These are phyloP conservation scores for Jaenimonas drosophilae DNA, from an alignment of 208 protist genomes.

Conservation along the genomic window DNA sequence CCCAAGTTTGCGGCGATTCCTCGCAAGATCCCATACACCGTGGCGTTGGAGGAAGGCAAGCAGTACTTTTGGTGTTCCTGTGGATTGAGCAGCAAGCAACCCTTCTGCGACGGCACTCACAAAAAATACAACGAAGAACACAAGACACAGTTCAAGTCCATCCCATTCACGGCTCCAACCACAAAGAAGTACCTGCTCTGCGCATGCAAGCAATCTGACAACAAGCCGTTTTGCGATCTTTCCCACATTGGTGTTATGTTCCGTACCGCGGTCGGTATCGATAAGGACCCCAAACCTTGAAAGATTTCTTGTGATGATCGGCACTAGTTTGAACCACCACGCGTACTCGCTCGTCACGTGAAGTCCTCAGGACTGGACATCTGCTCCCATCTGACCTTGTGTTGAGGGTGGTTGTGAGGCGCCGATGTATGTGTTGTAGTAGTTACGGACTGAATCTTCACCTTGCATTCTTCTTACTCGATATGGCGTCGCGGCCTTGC, in stretches of 20 bases:
- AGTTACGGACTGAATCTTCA: no score
- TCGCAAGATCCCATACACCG: conserved; percentile 34
- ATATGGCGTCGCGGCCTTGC: not conserved
- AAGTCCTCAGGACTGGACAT: no score
- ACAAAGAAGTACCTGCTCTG: conserved; percentile 54
- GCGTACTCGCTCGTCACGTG: no score
- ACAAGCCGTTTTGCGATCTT: conserved; percentile 54
- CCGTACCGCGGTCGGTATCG: conserved; percentile 37
- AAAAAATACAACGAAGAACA: conserved; percentile 56
- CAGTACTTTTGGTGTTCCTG: conserved; percentile 82
- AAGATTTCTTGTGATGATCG: not conserved
- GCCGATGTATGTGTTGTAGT: conserved; percentile 2
- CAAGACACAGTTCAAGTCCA: conserved; percentile 44
- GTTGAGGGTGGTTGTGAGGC: no score
- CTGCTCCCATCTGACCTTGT: no score
- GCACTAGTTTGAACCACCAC: not conserved
- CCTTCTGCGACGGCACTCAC: conserved; percentile 71
- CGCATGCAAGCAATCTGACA: conserved; percentile 66
- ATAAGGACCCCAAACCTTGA: conserved; percentile 14
- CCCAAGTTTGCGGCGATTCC: conserved; percentile 35
- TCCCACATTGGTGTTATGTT: conserved; percentile 64
- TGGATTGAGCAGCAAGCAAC: conserved; percentile 67
- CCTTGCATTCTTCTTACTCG: no score
- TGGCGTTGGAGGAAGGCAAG: conserved; percentile 38
- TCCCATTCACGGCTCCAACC: conserved; percentile 41